Evolutionary conservation across 2,329 filamentous ascomycete species (phyloP).

Genomic region (Aspergillus sp.): DNA sequence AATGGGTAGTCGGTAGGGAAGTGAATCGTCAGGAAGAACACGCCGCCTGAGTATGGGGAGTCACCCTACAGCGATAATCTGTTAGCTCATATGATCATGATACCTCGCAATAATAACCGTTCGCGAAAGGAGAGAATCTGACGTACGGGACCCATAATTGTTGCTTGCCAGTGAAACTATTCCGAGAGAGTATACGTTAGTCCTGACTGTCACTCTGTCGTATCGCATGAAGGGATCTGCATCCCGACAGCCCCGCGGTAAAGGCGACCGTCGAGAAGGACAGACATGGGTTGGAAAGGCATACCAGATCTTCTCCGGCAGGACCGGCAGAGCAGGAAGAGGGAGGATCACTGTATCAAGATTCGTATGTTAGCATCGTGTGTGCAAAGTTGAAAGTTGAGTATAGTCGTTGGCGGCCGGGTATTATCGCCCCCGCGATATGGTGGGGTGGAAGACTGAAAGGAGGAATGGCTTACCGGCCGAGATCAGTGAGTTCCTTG

Average conservation of each 20-base stretch:
- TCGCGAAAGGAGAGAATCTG: constrained; percentile 8
- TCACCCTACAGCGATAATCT: constrained; percentile 64
- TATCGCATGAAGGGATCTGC: constrained; percentile 1
- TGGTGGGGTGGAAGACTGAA: constrained; percentile 18
- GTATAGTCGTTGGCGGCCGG: background rate
- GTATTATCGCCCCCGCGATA: constrained; percentile 19
- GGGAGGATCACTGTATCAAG: constrained; percentile 76
- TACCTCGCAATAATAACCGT: background rate
- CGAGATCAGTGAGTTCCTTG: constrained; percentile 55
- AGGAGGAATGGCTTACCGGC: constrained; percentile 43
- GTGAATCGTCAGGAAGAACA: constrained; percentile 98
- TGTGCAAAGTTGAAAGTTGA: background rate
- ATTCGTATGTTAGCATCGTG: constrained; percentile 12
- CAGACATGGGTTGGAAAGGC: constrained; percentile 32
- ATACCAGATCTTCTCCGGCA: constrained; percentile 95
- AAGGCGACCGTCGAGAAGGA: constrained; percentile 16
- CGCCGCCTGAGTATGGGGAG: constrained; percentile 95
- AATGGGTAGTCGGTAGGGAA: constrained; percentile 99
- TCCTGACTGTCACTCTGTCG: constrained; percentile 6
- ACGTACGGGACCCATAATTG: constrained; percentile 98
- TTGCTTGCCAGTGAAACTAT: constrained; percentile 99
- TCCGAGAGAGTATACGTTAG: constrained; percentile 31
- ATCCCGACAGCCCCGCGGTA: constrained; percentile 24
- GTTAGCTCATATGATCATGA: constrained; percentile 29
- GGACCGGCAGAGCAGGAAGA: constrained; percentile 98